Base-by-base conservation (phyloP, 2,329 filamentous ascomycete species). In the Colletotrichum camelliae region DNA sequence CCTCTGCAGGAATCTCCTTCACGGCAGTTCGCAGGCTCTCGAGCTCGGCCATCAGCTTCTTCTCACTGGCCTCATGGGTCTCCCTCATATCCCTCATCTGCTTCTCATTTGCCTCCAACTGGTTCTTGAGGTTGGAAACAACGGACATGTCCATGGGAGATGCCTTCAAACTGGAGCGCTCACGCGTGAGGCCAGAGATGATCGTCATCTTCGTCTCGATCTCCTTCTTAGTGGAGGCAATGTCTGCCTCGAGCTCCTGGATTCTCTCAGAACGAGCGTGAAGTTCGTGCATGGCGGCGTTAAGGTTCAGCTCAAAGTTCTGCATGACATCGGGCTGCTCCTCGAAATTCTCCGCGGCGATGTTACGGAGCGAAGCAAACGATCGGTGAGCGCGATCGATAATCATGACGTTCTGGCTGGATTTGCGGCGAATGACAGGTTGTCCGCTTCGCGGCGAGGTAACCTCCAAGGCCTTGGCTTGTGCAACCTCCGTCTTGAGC, bases 201-300 rank as follows among this genome's bases (percentile, higher is more conserved):
- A 99, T 96, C 35, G 95, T 95, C 88, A 96, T 96, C 90, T 99
- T 99, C 77, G 91, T 93, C 82, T 99, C 97, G 94, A 98, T 98
- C 84, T 99, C 97, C 87, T 96, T 98, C 87, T 95, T 97, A 27
- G 96, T 92, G 5, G 92, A 93, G 31, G 93, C 88, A 72, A 98
- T 91, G 79, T 98, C 96, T 7, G 93, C 92, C 84, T 99, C 97
- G 16, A 99, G 89, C 80, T 96, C 93, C 81, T 97, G 95, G 69
- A 98, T 96, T 33, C 96, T 93, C 83, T 98, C 96, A 52, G 96
- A 96, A 57, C 96, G 93, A 12, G 90, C 90, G 78, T 98, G 94
- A 39, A 99, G 89, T 83, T 99, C 97, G 80, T 97, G 95, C 93
- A 98, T 96, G 74, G 96, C 95, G 3, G 95, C 91, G 81, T 97